These are phyloP conservation scores for Neurospora terricola DNA, from an alignment of 495 filamentous ascomycete species.

Conservation along the genomic window DNA sequence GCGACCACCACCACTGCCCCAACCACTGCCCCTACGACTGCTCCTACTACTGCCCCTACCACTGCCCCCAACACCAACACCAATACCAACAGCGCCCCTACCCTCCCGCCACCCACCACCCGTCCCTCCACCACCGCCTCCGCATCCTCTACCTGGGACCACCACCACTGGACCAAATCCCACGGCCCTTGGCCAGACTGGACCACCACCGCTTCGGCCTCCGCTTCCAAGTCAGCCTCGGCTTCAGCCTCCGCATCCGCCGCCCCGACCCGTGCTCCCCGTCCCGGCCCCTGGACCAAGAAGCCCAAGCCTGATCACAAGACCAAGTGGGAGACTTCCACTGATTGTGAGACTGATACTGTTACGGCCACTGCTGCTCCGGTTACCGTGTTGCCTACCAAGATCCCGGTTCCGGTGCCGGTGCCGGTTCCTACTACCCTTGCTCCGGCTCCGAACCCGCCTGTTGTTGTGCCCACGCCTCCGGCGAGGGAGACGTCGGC, in stretches of 20 bases:
- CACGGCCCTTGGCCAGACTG: background rate
- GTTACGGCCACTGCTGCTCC: conserved; percentile 4
- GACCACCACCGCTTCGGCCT: conserved; percentile 1
- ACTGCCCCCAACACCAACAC: background rate
- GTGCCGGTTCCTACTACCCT: background rate
- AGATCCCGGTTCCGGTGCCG: background rate
- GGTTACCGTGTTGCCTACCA: background rate
- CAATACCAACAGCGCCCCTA: background rate
- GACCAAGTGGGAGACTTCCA: background rate
- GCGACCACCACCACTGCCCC: background rate
- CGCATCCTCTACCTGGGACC: background rate
- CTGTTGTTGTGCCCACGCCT: background rate
- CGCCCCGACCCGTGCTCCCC: background rate
- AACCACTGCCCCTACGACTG: background rate
- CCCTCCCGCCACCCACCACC: background rate
- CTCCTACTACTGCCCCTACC: background rate
- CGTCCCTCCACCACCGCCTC: conserved; percentile 1
- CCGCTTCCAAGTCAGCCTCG: background rate
- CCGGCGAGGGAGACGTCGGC: background rate
- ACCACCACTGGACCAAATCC: conserved; percentile 4
- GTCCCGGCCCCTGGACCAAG: background rate
- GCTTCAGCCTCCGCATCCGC: background rate
- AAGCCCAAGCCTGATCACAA: background rate
- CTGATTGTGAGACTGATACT: background rate
- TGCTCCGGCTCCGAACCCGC: background rate